Evolutionary conservation across 2,329 filamentous ascomycete genomes (phyloP).

Genomic region (Pseudogymnoascus sp.): DNA sequence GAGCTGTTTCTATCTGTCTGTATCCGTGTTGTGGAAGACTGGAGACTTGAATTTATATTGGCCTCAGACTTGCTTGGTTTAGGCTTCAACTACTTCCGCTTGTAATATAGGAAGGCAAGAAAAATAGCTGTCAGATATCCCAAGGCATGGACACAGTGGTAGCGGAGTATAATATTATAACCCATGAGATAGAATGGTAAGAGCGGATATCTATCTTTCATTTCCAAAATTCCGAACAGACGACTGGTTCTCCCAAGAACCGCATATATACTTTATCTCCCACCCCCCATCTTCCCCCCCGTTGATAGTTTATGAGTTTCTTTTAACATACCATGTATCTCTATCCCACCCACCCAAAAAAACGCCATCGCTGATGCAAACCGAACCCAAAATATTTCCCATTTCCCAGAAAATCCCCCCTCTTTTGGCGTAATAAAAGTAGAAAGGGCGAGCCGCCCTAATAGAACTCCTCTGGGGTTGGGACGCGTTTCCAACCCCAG

Average conservation of each 20-base stretch:
- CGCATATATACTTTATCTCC: not conserved
- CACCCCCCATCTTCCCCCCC: not conserved
- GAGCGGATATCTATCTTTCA: not conserved
- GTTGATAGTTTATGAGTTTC: not conserved
- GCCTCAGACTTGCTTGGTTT: not conserved
- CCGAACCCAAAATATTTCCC: not conserved
- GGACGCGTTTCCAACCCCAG: constrained; percentile 42
- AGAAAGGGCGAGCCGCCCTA: not conserved
- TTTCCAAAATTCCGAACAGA: not conserved
- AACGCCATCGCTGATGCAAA: constrained; percentile 9
- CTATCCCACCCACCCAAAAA: not conserved
- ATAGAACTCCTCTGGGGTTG: constrained; percentile 30
- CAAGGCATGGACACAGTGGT: not conserved
- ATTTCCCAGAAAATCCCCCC: not conserved
- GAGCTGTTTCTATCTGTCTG: not conserved
- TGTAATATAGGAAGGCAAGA: not conserved
- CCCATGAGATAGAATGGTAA: not conserved
- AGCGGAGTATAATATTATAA: not conserved
- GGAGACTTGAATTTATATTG: not conserved
- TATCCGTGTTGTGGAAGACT: not conserved
- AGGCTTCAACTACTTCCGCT: not conserved
- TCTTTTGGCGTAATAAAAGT: not conserved
- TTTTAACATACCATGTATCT: not conserved
- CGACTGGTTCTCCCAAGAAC: not conserved
- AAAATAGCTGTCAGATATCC: not conserved